A percentile compares a stretch with the other conserved stretches of the same genome.
Evolutionary conservation across 495 filamentous ascomycete genomes (phyloP).

Genomic region (Annulohypoxylon nitens): DNA sequence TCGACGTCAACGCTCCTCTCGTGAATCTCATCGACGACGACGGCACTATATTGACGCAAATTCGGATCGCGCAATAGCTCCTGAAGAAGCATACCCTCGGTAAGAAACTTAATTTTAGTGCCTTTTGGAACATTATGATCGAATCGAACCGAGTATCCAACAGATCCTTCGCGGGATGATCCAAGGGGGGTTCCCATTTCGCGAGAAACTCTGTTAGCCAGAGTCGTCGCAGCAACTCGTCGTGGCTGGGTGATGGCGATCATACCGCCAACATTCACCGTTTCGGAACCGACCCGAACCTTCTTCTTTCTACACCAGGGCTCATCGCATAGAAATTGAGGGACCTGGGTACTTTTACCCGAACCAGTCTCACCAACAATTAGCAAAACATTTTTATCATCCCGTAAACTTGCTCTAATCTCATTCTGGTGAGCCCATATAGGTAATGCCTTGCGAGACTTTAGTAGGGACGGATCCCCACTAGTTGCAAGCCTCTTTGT

Average conservation of each 20-base stretch:
- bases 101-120: constrained; percentile 90
- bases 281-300: constrained; percentile 63
- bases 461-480: constrained; percentile 53
- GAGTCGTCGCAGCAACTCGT: constrained; percentile 92
- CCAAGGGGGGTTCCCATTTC: constrained; percentile 92
- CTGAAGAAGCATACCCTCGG: constrained; percentile 96
- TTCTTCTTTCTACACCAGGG: constrained; percentile 77
- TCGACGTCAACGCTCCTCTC: constrained; percentile 98
- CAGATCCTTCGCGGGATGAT: constrained; percentile 59
- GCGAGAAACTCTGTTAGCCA: constrained; percentile 87
- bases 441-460: constrained; percentile 73
- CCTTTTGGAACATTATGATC: constrained; percentile 80
- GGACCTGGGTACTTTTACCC: constrained; percentile 97
- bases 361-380: constrained; percentile 95
- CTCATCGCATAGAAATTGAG: constrained; percentile 86
- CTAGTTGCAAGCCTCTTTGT: constrained; percentile 3
- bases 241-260: constrained; percentile 97
- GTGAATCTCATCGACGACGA: constrained; percentile 97
- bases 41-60: constrained; percentile 84
- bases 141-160: constrained; percentile 95
- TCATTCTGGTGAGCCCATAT: constrained; percentile 80
- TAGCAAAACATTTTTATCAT: constrained; percentile 80
- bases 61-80: constrained; percentile 90
- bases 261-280: constrained; percentile 77
- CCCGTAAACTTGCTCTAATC: constrained; percentile 72